These are phyloP conservation scores for Vigna mungo DNA, from an alignment of 306 rosid species.

Conservation along the genomic window DNA sequence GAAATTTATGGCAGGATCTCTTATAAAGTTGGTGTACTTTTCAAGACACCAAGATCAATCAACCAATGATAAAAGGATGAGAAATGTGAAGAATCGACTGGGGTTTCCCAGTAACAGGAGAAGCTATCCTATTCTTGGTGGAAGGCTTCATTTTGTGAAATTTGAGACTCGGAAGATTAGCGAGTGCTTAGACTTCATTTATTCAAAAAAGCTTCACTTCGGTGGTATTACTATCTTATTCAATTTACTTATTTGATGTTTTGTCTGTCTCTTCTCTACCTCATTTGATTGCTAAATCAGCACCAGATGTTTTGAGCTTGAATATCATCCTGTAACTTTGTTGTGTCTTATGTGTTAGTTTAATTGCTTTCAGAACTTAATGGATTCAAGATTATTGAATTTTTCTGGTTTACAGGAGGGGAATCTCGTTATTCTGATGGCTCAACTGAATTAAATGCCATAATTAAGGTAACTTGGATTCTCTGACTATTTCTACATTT, in stretches of 20 bases:
- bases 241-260: not conserved
- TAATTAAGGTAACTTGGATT: conserved; percentile 67
- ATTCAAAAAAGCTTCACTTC: conserved; percentile 79
- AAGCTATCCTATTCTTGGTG: conserved; percentile 88
- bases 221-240: conserved; percentile 59
- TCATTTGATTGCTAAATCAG: not conserved
- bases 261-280: not conserved
- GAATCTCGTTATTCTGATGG: conserved; percentile 60
- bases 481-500: conserved; percentile 16
- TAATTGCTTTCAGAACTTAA: conserved; percentile 18
- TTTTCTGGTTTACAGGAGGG: conserved; percentile 48
- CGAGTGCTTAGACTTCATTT: conserved; percentile 82
- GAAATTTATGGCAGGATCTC: conserved; percentile 65
- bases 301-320: conserved; percentile 2
- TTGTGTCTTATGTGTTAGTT: conserved; percentile 7
- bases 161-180: conserved; percentile 83
- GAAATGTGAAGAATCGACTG: conserved; percentile 56
- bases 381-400: not conserved
- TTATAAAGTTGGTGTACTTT: conserved; percentile 85
- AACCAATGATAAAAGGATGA: conserved; percentile 65
- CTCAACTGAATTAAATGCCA: conserved; percentile 54
- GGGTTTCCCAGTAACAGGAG: conserved; percentile 72
- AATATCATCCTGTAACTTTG: conserved; percentile 2
- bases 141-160: conserved; percentile 92
- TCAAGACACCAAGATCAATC: conserved; percentile 77